These are phyloP conservation scores for Canna indica DNA, from an alignment of 176 grass and related monocot genomes.

Conservation along the genomic window DNA sequence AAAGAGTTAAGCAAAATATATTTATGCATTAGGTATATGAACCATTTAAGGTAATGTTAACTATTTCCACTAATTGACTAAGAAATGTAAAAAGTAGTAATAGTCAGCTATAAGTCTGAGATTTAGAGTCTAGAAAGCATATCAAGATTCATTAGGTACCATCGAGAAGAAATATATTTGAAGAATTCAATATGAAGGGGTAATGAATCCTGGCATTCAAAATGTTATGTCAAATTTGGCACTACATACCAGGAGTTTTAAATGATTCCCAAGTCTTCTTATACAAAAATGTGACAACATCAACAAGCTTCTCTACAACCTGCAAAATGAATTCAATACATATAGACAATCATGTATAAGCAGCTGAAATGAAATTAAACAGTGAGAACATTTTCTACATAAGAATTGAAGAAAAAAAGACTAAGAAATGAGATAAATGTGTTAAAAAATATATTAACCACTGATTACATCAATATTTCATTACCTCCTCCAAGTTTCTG, in stretches of 20 bases:
- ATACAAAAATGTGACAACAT: slow-evolving; percentile 65
- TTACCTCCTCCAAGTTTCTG: slow-evolving; percentile 80
- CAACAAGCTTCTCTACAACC: slow-evolving; percentile 95
- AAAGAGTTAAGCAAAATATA: no score
- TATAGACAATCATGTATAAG: neutral
- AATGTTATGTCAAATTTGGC: neutral
- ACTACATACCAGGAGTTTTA: slow-evolving; percentile 31
- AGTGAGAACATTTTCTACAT: neutral
- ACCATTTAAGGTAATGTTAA: no score
- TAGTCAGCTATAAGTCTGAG: no score
- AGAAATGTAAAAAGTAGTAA: no score
- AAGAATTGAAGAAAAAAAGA: neutral
- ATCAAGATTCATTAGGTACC: neutral
- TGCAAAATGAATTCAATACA: slow-evolving; percentile 20
- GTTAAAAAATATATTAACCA: neutral
- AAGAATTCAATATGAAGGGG: neutral
- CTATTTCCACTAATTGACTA: no score
- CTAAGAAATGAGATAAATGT: neutral
- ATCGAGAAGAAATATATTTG: no score
- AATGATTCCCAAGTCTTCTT: slow-evolving; percentile 65
- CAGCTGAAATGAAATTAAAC: neutral
- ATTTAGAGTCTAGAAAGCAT: no score
- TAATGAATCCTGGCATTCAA: neutral
- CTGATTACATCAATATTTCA: slow-evolving; percentile 12
- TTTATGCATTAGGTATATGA: no score